Conservation (phyloP, 768 basidiomycete species). For the Suillus brevipes region DNA sequence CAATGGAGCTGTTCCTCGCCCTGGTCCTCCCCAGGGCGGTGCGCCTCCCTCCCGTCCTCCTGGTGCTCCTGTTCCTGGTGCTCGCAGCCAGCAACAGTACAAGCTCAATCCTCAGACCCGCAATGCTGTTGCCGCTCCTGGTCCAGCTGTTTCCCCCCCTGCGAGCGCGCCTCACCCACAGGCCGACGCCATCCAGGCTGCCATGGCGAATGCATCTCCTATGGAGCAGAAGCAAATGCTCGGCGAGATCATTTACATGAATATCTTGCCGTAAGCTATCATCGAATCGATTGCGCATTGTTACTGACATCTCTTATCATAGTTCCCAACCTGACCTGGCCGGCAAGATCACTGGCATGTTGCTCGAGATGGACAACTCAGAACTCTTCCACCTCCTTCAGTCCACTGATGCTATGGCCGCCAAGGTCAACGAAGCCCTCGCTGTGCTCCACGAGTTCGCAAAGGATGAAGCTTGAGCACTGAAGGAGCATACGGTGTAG, state of each 20-base stretch:
- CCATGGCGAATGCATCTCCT: slow-evolving; percentile 58
- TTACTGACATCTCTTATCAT: slow-evolving; percentile 19
- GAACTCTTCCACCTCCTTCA: slow-evolving; percentile 92
- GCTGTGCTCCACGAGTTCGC: slow-evolving; percentile 85
- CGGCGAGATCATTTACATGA: slow-evolving; percentile 94
- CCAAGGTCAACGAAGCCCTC: slow-evolving; percentile 92
- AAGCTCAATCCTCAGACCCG: slow-evolving; percentile 38
- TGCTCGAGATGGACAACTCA: slow-evolving; percentile 97
- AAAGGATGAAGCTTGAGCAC: slow-evolving; percentile 33
- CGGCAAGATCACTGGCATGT: slow-evolving; percentile 98
- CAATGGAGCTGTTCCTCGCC: slow-evolving; percentile 54
- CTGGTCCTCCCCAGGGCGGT: slow-evolving; percentile 38
- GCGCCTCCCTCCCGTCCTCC: slow-evolving; percentile 45
- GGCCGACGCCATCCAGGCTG: slow-evolving; percentile 57
- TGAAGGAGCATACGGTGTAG: slow-evolving; percentile 1
- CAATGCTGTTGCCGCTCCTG: slow-evolving; percentile 29
- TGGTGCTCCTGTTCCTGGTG: slow-evolving; percentile 46
- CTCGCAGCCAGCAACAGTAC: slow-evolving; percentile 35
- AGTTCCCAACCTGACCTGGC: slow-evolving; percentile 90
- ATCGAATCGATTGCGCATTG: slow-evolving; percentile 10
- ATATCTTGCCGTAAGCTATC: slow-evolving; percentile 67
- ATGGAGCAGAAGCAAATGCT: slow-evolving; percentile 99
- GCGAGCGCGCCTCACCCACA: slow-evolving; percentile 48
- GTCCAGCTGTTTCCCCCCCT: slow-evolving; percentile 32
- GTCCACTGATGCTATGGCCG: slow-evolving; percentile 73